Percentiles rank a stretch among this genome's conserved stretches.
These are phyloP conservation scores for Boletus pseudo-olivaceus DNA, from an alignment of 768 basidiomycete species.

Conservation along the genomic window DNA sequence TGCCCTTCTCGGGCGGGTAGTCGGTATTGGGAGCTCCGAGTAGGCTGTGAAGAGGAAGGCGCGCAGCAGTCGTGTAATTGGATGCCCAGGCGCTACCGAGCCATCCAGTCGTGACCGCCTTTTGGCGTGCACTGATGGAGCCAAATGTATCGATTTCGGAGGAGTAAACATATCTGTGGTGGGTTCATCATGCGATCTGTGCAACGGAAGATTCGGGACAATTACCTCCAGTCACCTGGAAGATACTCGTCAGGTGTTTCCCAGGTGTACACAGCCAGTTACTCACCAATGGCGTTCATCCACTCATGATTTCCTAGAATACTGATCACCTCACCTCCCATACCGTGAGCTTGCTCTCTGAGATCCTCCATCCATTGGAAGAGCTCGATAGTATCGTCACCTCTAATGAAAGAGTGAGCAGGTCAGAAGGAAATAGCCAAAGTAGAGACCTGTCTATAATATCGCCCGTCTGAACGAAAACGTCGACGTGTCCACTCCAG, in stretches of 20 bases:
- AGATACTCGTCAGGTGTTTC: conserved; percentile 9
- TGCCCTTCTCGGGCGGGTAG: conserved; percentile 41
- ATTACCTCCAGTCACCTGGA: conserved; percentile 81
- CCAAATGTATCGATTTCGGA: conserved; percentile 84
- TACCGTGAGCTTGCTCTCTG: conserved; percentile 63
- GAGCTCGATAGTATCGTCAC: conserved; percentile 84
- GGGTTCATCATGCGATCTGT: conserved; percentile 2
- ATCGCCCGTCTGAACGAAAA: conserved; percentile 94
- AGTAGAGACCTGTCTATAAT: conserved; percentile 79
- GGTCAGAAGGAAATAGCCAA: not conserved
- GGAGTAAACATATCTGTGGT: conserved; percentile 73
- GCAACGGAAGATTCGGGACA: conserved; percentile 10
- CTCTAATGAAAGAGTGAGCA: conserved; percentile 43
- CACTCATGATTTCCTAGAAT: conserved; percentile 94
- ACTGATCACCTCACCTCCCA: conserved; percentile 70
- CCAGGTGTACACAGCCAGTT: not conserved
- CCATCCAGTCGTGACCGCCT: conserved; percentile 68
- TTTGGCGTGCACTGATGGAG: conserved; percentile 63
- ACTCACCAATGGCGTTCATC: conserved; percentile 83
- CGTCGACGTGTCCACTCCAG: conserved; percentile 82
- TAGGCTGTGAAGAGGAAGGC: conserved; percentile 74
- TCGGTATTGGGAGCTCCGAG: conserved; percentile 66
- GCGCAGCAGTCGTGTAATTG: conserved; percentile 80
- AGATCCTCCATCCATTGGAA: conserved; percentile 84
- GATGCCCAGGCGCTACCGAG: conserved; percentile 80